Evolutionary conservation across 2,329 filamentous ascomycete genomes (phyloP).

Genomic region (Neospermospora avenae): DNA sequence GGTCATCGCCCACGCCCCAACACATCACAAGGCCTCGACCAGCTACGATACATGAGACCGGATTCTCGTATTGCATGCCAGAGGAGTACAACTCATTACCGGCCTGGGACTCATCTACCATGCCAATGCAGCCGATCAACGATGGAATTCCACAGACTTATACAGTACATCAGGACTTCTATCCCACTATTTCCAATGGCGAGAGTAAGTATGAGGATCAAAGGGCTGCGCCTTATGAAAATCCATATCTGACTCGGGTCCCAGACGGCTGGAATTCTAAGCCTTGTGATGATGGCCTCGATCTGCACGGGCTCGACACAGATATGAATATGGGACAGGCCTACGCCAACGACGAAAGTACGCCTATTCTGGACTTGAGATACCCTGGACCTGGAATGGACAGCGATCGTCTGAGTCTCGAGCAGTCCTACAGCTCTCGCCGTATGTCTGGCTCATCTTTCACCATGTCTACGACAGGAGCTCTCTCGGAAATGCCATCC

Average conservation of each 20-base stretch:
- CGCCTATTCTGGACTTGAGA: conserved; percentile 59
- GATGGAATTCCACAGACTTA: conserved; percentile 52
- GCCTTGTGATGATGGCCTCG: conserved; percentile 53
- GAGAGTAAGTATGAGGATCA: conserved; percentile 42
- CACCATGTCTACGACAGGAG: conserved; percentile 65
- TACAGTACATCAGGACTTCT: conserved; percentile 57
- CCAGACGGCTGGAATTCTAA: conserved; percentile 52
- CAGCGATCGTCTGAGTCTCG: conserved; percentile 48
- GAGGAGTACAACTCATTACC: conserved; percentile 51
- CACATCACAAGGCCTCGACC: conserved; percentile 48
- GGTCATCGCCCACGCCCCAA: conserved; percentile 53
- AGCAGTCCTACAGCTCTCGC: conserved; percentile 52
- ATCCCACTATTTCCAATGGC: conserved; percentile 47
- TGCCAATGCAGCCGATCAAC: conserved; percentile 42
- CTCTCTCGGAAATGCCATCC: conserved; percentile 64
- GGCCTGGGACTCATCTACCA: conserved; percentile 55
- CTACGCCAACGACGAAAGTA: conserved; percentile 59
- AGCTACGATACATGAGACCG: conserved; percentile 56
- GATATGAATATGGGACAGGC: conserved; percentile 61
- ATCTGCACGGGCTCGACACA: conserved; percentile 52
- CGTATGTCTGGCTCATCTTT: conserved; percentile 72
- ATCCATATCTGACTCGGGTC: conserved; percentile 25
- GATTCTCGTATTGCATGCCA: conserved; percentile 56
- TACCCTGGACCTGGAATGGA: conserved; percentile 48
- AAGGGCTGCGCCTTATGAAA: conserved; percentile 14